Conservation (phyloP, 176 grass and related monocot genomes). For the Tuctoria greenei region DNA sequence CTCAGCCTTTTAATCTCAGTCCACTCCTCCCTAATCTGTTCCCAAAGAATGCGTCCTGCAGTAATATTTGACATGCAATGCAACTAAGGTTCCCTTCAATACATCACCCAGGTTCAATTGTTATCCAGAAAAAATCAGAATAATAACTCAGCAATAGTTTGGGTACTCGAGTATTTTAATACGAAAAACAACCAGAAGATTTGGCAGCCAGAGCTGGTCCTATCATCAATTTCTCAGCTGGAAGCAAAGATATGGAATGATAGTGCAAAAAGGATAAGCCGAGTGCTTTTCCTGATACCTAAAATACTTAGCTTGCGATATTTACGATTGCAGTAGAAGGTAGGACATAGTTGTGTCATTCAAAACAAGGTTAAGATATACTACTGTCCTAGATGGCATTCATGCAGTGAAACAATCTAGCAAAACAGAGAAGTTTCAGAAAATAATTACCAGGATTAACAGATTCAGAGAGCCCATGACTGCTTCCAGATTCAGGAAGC, state of each 20-base stretch:
- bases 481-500: neutral
- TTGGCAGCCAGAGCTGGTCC: neutral
- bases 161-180: neutral
- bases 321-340: constrained; percentile 4
- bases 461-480: neutral
- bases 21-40: constrained; percentile 56
- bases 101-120: neutral
- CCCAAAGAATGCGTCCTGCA: constrained; percentile 49
- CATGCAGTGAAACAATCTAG: neutral
- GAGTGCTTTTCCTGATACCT: neutral
- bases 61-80: neutral
- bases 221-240: neutral
- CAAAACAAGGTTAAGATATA: neutral
- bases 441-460: constrained; percentile 43
- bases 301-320: neutral
- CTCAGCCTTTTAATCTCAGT: constrained; percentile 41
- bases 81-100: constrained; percentile 2
- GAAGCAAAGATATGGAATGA: neutral
- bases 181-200: neutral
- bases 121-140: constrained; percentile 7
- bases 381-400: neutral
- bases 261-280: neutral
- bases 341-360: neutral
- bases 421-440: neutral
- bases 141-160: neutral